Conservation (phyloP, 495 filamentous ascomycete species). For the Friedmanniomyces endolithicus region DNA sequence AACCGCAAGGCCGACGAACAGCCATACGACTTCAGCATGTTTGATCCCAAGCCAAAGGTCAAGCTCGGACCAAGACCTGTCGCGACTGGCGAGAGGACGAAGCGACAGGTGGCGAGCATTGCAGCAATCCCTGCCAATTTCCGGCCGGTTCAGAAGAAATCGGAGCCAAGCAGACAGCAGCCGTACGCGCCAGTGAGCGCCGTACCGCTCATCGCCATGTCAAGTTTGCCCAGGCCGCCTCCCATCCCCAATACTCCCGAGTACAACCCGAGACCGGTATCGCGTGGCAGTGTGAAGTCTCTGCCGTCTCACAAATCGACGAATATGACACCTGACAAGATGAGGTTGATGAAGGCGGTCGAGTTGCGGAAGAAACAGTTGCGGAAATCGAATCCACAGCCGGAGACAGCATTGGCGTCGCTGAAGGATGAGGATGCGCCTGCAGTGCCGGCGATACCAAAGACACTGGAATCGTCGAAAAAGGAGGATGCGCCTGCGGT, state of each 20-base stretch:
- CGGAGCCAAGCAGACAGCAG: constrained; percentile 21
- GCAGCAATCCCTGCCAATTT: constrained; percentile 13
- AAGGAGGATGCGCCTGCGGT: constrained; percentile 13
- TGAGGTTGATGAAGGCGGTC: constrained; percentile 83
- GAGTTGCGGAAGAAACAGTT: constrained; percentile 68
- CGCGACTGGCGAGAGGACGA: constrained; percentile 9
- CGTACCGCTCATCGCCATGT: not conserved
- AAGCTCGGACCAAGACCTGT: constrained; percentile 69
- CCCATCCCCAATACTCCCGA: constrained; percentile 28
- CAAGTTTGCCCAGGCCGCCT: constrained; percentile 26
- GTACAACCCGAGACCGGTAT: constrained; percentile 37
- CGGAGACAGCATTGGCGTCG: constrained; percentile 1
- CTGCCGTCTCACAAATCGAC: constrained; percentile 42
- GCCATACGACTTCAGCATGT: constrained; percentile 16
- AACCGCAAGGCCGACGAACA: constrained; percentile 42
- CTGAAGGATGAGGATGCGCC: constrained; percentile 14
- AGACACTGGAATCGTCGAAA: constrained; percentile 5
- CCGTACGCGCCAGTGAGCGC: constrained; percentile 21
- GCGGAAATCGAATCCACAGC: constrained; percentile 17
- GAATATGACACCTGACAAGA: constrained; percentile 75
- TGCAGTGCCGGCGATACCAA: constrained; percentile 6
- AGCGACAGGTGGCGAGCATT: constrained; percentile 9
- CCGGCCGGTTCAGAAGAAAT: constrained; percentile 11
- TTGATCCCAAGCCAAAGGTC: constrained; percentile 54
- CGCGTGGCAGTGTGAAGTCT: constrained; percentile 37